Base-by-base conservation (phyloP, 257 asterid genomes). In the Galeopsis tetrahit region DNA sequence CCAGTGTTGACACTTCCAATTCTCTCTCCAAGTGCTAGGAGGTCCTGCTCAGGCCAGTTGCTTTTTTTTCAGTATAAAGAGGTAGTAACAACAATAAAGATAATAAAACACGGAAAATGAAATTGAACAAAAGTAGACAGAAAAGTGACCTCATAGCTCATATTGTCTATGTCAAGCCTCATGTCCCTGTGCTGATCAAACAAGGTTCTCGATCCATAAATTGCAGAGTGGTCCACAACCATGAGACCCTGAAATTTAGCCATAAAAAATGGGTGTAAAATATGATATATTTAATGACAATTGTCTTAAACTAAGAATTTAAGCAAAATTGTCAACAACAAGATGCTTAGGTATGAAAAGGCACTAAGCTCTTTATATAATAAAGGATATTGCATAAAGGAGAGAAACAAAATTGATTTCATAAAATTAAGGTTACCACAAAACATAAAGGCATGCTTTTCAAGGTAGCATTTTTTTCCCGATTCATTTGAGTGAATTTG, bases 1-100 rank as follows among this genome's bases (percentile, higher is more conserved):
- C 97, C 97, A 2, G 96, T 91, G 83, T 33, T 86, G 78, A 91
- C 97, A 66, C 72, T 83, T 66, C 97, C 97, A 51, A 91, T 91
- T 71, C 94, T 84, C 71, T 91, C 96, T 35, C 92, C 97, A 6
- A 91, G 89, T 11, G 90, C 97, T 56, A 89, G 90, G 68, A 91
- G 97, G 14, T 91, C 97, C 96, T 91, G 85, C 13, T 52, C 71
- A 79, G 32, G 72, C 34, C 17, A 72, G 52, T 43, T 15, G 55
- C 44, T 59, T 15, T 4, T 48, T 33, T 43, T 81, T 46, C 1
- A 38, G 75, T 72, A 46, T 43, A 63, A 75, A 34, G 51, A 7
- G 3, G 39, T n/a, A 13, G 49, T n/a, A 10, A 13, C 3, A 36
- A 15, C 7, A 44, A 43, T 9, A 14, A 14, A 40, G 63, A n/a